phyloP scores from a whole-genome alignment of 306 rosid genomes.

The Aeschynomene evenia region DNA sequence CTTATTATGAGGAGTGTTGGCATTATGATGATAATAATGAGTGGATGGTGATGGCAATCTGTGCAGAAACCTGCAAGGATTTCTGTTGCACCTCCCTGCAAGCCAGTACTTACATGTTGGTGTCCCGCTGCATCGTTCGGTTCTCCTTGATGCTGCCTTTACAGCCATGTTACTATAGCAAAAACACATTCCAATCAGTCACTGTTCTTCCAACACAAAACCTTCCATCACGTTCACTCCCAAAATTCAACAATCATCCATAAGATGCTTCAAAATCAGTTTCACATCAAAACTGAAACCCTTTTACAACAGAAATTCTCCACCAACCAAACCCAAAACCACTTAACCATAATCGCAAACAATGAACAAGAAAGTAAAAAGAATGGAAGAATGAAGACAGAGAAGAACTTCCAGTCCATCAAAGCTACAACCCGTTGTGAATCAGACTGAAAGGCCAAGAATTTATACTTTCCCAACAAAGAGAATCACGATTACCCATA shows the following conservation, averaged over 20 bases:
- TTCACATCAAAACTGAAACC: neutral
- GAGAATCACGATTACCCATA: no score
- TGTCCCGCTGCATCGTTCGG: neutral
- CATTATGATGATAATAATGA: neutral
- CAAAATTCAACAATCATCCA: neutral
- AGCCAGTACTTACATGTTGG: conserved; percentile 19
- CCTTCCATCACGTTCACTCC: neutral
- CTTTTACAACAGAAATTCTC: neutral
- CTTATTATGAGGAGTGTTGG: no score
- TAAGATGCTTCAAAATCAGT: neutral
- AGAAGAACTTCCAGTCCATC: neutral
- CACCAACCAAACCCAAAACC: neutral
- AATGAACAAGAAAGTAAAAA: neutral
- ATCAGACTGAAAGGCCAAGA: no score
- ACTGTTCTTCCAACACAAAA: neutral
- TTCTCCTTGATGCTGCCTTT: neutral
- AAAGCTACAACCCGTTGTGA: no score
- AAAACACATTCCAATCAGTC: neutral
- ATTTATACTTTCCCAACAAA: no score
- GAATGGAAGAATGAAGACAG: neutral
- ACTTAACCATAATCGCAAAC: neutral
- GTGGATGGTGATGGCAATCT: neutral
- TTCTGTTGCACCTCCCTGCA: conserved; percentile 27
- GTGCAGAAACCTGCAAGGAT: conserved; percentile 25
- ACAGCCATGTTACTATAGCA: neutral